phyloP scores from a whole-genome alignment of 352 stramenopile genomes.

The Phytopythium aichiense region DNA sequence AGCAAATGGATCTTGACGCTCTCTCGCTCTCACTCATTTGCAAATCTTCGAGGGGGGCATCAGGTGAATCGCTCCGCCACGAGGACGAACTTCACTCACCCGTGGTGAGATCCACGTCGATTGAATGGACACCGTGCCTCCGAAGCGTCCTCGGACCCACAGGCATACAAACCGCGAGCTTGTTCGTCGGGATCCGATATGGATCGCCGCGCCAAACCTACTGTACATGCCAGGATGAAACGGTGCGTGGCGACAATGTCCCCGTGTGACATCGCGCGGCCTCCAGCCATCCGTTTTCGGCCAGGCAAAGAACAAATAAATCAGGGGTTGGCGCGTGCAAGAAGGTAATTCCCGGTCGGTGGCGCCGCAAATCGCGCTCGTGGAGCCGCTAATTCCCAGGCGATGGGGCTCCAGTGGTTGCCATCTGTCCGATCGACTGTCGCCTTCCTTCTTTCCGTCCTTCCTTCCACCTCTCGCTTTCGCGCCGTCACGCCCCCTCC shows the following conservation, averaged over 20 bases:
- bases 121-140: neutral
- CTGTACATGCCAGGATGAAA: neutral
- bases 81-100: neutral
- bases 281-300: neutral
- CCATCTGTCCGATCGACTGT: neutral
- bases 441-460: neutral
- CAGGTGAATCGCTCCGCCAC: neutral
- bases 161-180: neutral
- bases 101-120: neutral
- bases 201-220: neutral
- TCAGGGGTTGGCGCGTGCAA: neutral
- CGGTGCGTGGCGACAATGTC: neutral
- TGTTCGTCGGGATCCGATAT: neutral
- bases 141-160: neutral
- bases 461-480: neutral
- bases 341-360: neutral
- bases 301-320: neutral
- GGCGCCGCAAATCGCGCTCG: neutral
- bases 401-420: neutral
- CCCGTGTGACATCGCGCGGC: neutral
- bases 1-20: neutral
- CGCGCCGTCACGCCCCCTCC: neutral
- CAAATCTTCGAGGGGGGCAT: neutral
- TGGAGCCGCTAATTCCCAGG: neutral
- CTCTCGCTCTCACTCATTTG: slow-evolving; percentile 1